These are phyloP conservation scores for Mortierella sp. DNA, from an alignment of 371 early-diverging fungal genomes.

Conservation along the genomic window DNA sequence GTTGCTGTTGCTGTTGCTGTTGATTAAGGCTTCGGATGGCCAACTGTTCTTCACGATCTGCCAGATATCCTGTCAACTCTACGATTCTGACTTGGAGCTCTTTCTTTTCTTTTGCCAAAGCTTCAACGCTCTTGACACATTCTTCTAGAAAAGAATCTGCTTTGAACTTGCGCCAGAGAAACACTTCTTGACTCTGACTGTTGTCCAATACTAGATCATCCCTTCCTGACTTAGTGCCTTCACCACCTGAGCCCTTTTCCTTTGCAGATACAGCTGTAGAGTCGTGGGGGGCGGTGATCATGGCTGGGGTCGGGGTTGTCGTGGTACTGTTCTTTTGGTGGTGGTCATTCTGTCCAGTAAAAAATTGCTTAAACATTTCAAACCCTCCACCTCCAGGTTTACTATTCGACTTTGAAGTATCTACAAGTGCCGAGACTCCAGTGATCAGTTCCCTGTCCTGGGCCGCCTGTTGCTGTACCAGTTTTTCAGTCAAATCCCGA, in stretches of 20 bases:
- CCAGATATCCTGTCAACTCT: conserved; percentile 12
- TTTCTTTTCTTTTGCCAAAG: conserved; percentile 29
- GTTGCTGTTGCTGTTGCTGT: background rate
- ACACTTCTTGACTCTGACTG: conserved; percentile 29
- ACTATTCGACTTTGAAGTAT: no score
- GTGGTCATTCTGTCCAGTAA: background rate
- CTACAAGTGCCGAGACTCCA: background rate
- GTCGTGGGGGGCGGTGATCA: no score
- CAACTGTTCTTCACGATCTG: conserved; percentile 10
- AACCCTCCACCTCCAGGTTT: no score
- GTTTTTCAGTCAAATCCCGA: conserved; percentile 10
- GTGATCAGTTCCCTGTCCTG: conserved; percentile 17
- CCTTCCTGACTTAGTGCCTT: background rate
- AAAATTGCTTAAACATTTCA: no score
- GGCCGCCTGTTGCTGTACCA: conserved; percentile 15
- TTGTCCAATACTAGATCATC: conserved; percentile 15
- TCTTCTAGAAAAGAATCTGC: conserved; percentile 44
- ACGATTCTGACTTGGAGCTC: conserved; percentile 29
- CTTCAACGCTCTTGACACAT: conserved; percentile 40
- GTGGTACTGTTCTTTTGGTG: conserved; percentile 1
- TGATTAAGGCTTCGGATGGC: background rate
- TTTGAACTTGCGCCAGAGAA: conserved; percentile 38
- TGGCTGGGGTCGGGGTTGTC: background rate
- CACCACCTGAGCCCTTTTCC: background rate
- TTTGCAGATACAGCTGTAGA: no score